A percentile compares a stretch with the other conserved stretches of the same genome.
These are phyloP conservation scores for Fusarium haematococcum DNA, from an alignment of 2,329 filamentous ascomycete species.

Conservation along the genomic window DNA sequence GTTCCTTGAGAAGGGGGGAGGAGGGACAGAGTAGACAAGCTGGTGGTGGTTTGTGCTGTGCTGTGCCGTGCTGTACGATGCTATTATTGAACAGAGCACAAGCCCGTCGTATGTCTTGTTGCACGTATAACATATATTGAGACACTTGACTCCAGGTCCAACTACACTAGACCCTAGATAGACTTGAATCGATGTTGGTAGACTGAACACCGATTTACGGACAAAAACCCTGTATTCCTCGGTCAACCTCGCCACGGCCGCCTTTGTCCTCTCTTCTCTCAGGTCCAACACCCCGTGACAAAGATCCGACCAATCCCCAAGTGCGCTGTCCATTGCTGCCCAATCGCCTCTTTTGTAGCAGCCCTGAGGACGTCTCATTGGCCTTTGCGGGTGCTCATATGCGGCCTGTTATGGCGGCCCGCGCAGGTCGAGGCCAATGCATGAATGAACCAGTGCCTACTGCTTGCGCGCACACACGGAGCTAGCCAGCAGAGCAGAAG, in stretches of 20 bases:
- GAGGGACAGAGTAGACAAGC: constrained; percentile 3
- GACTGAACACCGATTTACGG: not conserved
- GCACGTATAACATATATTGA: constrained; percentile 25
- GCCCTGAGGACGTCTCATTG: not conserved
- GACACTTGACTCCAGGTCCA: not conserved
- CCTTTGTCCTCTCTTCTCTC: constrained; percentile 31
- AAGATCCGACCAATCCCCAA: constrained; percentile 5
- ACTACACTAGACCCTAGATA: not conserved
- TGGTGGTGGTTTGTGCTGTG: constrained; percentile 13
- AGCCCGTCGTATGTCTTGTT: constrained; percentile 16
- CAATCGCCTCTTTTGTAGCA: constrained; percentile 6
- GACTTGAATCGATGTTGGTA: not conserved
- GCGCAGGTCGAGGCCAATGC: constrained; percentile 22
- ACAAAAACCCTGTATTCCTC: not conserved
- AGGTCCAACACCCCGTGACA: constrained; percentile 18
- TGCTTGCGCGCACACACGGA: not conserved
- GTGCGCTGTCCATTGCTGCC: constrained; percentile 27
- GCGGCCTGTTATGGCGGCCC: constrained; percentile 27
- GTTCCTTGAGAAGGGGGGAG: not conserved
- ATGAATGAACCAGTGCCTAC: constrained; percentile 14
- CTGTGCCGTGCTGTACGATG: constrained; percentile 4
- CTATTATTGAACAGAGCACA: constrained; percentile 27
- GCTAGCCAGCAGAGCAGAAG: not conserved
- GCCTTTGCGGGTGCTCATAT: not conserved
- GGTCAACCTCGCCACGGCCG: not conserved